Conservation (phyloP, 2,329 filamentous ascomycete genomes). For the Blastomyces percursus region DNA sequence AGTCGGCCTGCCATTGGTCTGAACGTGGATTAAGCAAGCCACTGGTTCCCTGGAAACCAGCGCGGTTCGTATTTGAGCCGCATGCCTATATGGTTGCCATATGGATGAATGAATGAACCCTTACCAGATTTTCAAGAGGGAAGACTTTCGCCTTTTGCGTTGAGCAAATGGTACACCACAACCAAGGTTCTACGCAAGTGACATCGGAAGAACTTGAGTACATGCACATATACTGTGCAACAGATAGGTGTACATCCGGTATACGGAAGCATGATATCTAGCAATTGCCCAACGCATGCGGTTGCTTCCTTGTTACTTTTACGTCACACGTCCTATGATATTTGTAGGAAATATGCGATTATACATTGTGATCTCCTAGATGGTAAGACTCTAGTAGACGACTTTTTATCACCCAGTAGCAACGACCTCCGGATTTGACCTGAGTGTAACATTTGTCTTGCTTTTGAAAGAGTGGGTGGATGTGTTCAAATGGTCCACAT, state of each 20-base stretch:
- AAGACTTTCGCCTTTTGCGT: not conserved
- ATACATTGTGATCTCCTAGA: not conserved
- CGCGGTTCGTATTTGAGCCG: not conserved
- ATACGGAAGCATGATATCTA: not conserved
- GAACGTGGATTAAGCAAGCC: not conserved
- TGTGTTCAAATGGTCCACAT: not conserved
- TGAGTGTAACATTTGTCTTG: not conserved
- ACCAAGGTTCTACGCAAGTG: not conserved
- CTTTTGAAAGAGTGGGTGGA: not conserved
- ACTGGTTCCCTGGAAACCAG: not conserved
- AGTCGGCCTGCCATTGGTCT: not conserved
- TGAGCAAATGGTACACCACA: not conserved
- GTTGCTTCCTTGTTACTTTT: not conserved
- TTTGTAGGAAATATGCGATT: not conserved
- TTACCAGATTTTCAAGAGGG: not conserved
- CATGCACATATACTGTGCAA: not conserved
- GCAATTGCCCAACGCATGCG: too few species aligned
- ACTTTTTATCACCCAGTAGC: not conserved
- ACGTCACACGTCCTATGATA: not conserved
- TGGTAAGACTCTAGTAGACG: not conserved
- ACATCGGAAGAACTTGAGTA: not conserved
- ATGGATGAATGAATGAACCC: not conserved
- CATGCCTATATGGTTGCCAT: not conserved
- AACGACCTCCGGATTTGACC: not conserved
- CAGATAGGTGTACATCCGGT: not conserved